These are phyloP conservation scores for Perkinsus olseni DNA, from an alignment of 169 alveolate genomes.

Conservation along the genomic window DNA sequence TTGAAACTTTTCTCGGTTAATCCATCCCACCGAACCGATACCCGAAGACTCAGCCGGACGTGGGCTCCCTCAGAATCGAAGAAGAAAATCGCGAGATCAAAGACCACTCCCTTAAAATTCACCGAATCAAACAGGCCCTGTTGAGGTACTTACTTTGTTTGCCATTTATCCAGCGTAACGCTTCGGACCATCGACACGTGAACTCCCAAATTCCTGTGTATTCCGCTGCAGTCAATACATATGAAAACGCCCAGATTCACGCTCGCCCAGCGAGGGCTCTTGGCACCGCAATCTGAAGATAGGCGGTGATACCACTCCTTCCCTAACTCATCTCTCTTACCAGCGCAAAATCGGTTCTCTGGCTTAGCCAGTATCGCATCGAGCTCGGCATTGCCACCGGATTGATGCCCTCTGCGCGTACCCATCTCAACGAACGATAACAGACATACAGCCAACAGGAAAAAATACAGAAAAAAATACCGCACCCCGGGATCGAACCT, in stretches of 20 bases:
- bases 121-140: too few species aligned
- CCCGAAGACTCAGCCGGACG: too few species aligned
- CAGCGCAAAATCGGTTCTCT: too few species aligned
- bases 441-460: background rate
- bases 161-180: slow-evolving; percentile 75
- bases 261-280: slow-evolving; percentile 90
- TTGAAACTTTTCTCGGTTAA: too few species aligned
- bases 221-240: slow-evolving; percentile 88
- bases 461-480: background rate
- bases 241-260: slow-evolving; percentile 78
- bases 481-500: background rate
- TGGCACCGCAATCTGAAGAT: slow-evolving; percentile 89
- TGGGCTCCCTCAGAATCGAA: too few species aligned
- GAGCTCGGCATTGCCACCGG: background rate
- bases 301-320: background rate
- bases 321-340: background rate
- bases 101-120: too few species aligned
- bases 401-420: background rate
- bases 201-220: slow-evolving; percentile 85
- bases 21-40: too few species aligned
- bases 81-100: too few species aligned
- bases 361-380: background rate
- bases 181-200: slow-evolving; percentile 82
- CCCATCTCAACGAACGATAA: background rate
- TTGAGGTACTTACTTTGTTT: slow-evolving; percentile 58